These are phyloP conservation scores for Stephania cephalantha DNA, from an alignment of 164 flowering plant genomes.

Conservation along the genomic window DNA sequence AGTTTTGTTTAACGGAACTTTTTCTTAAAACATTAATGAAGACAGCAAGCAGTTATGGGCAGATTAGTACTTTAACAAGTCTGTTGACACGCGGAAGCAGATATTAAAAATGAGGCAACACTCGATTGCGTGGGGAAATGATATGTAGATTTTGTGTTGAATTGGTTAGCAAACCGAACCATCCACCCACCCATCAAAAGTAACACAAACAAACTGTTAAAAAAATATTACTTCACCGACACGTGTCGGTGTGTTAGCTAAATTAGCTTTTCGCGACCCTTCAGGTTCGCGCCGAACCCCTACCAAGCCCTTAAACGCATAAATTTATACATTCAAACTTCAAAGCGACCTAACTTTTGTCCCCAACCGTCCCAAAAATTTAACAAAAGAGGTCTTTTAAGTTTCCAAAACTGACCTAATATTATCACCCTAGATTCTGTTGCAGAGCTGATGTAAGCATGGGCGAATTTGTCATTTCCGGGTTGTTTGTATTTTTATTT, in stretches of 20 bases:
- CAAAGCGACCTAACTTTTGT: neutral
- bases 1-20: too few relatives aligned
- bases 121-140: constrained; percentile 1
- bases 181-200: neutral
- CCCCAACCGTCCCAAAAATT: neutral
- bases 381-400: neutral
- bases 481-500: too few relatives aligned
- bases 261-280: neutral
- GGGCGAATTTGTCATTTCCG: neutral
- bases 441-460: neutral
- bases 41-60: too few relatives aligned
- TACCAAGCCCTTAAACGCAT: neutral
- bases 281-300: neutral
- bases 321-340: neutral
- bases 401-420: neutral
- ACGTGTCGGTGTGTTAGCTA: neutral
- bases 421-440: neutral
- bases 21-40: too few relatives aligned
- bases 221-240: neutral
- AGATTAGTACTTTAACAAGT: too few relatives aligned
- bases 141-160: neutral
- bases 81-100: neutral
- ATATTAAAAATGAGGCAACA: too few relatives aligned
- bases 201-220: neutral
- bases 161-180: constrained; percentile 5